Conservation (phyloP, 352 stramenopile genomes). For the Globisporangium splendens region DNA sequence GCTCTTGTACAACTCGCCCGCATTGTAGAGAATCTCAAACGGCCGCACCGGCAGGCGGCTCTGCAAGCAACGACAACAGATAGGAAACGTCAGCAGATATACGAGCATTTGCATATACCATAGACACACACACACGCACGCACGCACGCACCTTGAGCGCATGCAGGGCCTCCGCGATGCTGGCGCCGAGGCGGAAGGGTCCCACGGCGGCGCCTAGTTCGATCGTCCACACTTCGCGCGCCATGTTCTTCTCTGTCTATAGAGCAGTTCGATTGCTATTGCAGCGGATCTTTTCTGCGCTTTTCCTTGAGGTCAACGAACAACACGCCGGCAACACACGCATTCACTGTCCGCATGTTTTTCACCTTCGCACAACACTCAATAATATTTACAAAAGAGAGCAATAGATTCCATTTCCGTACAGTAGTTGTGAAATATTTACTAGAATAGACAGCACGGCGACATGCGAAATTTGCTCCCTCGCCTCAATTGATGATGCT, state of each 20-base stretch:
- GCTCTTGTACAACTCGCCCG: constrained; percentile 53
- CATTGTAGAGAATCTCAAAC: constrained; percentile 80
- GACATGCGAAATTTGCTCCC: no score
- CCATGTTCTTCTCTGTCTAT: constrained; percentile 23
- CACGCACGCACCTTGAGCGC: constrained; percentile 55
- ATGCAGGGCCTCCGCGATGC: constrained; percentile 66
- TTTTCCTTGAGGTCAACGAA: not conserved
- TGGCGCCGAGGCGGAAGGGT: constrained; percentile 74
- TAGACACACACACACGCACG: not conserved
- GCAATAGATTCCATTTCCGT: no score
- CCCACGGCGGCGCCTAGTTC: constrained; percentile 73
- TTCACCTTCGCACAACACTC: constrained; percentile 2
- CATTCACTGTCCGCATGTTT: no score
- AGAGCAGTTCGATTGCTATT: not conserved
- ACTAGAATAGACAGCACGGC: no score
- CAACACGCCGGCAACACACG: no score
- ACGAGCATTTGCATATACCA: not conserved
- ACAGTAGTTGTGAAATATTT: no score
- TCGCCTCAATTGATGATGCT: no score
- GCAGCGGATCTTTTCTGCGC: not conserved
- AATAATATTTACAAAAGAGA: no score
- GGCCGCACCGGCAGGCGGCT: constrained; percentile 62
- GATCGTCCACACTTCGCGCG: constrained; percentile 81
- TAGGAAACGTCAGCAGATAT: not conserved
- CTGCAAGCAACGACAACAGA: constrained; percentile 16